phyloP scores from a whole-genome alignment of 2,329 filamentous ascomycete genomes.

The Cadophora malorum region DNA sequence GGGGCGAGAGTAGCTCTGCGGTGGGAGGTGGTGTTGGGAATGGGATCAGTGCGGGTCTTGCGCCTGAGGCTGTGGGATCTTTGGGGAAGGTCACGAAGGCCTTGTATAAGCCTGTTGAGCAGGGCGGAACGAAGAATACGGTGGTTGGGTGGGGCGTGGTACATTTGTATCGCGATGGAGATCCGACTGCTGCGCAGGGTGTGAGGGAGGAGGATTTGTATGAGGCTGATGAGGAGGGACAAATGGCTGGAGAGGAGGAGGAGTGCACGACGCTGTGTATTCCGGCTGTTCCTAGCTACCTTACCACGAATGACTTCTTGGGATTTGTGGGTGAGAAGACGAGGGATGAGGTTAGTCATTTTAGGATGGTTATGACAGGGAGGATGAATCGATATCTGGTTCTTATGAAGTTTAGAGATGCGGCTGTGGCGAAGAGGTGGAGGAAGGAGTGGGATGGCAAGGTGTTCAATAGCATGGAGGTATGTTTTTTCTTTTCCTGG shows the following conservation, averaged over 20 bases:
- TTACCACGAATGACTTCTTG: conserved; percentile 88
- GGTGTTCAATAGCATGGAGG: conserved; percentile 90
- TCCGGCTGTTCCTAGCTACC: conserved; percentile 91
- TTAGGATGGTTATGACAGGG: conserved; percentile 90
- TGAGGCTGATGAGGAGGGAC: conserved; percentile 23
- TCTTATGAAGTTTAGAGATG: conserved; percentile 88
- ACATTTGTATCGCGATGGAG: conserved; percentile 86
- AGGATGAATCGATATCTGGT: conserved; percentile 93
- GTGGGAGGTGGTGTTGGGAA: conserved; percentile 19
- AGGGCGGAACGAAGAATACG: conserved; percentile 61
- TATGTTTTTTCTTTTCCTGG: conserved; percentile 49
- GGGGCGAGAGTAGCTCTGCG: conserved; percentile 49
- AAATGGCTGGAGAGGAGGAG: conserved; percentile 36
- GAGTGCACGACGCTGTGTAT: conserved; percentile 91
- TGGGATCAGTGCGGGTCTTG: conserved; percentile 43
- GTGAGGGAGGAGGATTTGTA: conserved; percentile 46
- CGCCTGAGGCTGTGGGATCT: conserved; percentile 59
- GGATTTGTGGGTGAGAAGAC: conserved; percentile 91
- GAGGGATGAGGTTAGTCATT: conserved; percentile 86
- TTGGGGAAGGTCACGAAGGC: conserved; percentile 76
- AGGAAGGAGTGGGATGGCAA: conserved; percentile 89
- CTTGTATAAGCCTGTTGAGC: conserved; percentile 73
- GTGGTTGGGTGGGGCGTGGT: conserved; percentile 92
- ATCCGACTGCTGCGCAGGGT: conserved; percentile 71
- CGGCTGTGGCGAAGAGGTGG: conserved; percentile 78